Evolutionary conservation across 768 basidiomycete species (phyloP), one percentile per base, ranked within the genome.

Genomic region (Phanerochaete sordida): DNA sequence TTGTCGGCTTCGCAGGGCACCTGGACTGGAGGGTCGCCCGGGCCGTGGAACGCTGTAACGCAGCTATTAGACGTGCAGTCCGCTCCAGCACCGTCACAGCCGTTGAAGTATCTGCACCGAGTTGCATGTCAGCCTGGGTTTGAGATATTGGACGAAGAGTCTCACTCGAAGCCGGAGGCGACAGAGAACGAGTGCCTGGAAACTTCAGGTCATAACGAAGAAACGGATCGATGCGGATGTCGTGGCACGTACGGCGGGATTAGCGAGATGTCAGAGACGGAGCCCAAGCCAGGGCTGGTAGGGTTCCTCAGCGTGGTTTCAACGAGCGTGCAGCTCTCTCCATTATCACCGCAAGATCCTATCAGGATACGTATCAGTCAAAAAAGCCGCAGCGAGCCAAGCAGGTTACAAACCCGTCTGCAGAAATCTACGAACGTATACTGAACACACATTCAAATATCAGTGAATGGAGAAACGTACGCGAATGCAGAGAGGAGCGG

Each of bases 61-160:
- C 79, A 80, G 61, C 64, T 66, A 8, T 24, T 46, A 27, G 3
- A 63, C 76, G 68, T 62, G 79, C 80, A 82, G 62, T 74, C 69
- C n/a, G 75, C 71, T 1, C 80, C 80, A 19, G 68, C 62, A 43
- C 76, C 76, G 52, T 79, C 70, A 51, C 79, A 81, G 9, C 79
- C 79, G 12, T 75, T 68, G 66, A 65, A 78, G 66, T 77, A 81
- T 19, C 79, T 77, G 46, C 16, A 35, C 13, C 33, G 33, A 16
- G n/a, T 13, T 52, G 26, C 23, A 28, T 59, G 21, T 45, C 37
- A 26, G 24, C 19, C 19, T 35, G 24, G 35, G 2, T 3, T 16
- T 12, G 2, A 5, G 26, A 7, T 48, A 15, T 37, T 27, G 3
- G 23, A 7, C 11, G 21, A 44, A 19, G 33, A 19, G 13, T 1